Evolutionary conservation across 495 filamentous ascomycete genomes (phyloP), one percentile per base, ranked within the genome.

Genomic region (Penicillium crystallinum): DNA sequence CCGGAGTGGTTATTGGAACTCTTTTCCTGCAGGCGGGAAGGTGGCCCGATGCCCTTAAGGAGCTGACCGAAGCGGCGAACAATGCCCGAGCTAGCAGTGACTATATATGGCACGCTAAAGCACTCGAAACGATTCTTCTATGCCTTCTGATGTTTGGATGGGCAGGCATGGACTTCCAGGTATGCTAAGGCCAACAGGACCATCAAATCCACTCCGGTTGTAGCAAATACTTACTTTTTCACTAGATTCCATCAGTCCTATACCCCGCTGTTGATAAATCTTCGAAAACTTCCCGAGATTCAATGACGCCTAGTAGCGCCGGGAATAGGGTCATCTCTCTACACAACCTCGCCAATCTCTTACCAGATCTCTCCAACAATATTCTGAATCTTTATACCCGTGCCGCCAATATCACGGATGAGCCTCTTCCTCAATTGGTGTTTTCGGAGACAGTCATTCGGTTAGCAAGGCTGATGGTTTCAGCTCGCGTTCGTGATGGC

Each of bases 81-180:
- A 80, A 84, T 54, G 88, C 90, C 14, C 88, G 87, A 64, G 83
- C 81, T 30, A 82, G 85, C 57, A 91, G 88, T 64, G 93, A 97
- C 67, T 88, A 96, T 73, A 65, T 96, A 7, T 99, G 93, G 93
- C 89, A 97, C 75, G 93, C 87, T 11, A 99, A 97, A 70, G 91
- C 88, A 3, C 77, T 97, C 27, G 93, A 97, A 61, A 84, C 89
- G 9, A 87, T 93, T 55, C 70, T 91, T 12, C 79, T 96, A 40
- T 86, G 84, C 63, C 77, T 97, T 53, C 58, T 97, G 25, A 82
- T 97, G 72, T 81, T 95, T 42, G 87, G 85, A 46, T 95, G 90
- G 87, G 79, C 84, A 40, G 87, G 86, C 12, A 77, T 91, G 63
- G 88, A 95, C 65, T 98, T 97, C 67, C 83, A 88, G 68, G 85